Conservation (phyloP, 2,329 filamentous ascomycete genomes). For the Talaromyces sp. region DNA sequence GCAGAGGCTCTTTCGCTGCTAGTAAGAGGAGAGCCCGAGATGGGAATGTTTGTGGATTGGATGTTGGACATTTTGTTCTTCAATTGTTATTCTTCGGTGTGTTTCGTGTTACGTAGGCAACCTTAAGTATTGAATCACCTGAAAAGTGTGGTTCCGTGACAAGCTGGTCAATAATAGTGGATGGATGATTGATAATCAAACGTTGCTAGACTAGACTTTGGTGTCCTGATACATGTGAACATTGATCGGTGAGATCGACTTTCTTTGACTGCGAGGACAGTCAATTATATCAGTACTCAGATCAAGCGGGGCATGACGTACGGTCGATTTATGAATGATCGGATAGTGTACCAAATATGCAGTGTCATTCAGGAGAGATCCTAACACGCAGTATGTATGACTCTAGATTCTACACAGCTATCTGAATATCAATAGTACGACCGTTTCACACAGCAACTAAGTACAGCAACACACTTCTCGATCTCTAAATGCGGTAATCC, state of each 20-base stretch:
- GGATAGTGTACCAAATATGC: neutral
- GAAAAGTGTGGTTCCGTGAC: neutral
- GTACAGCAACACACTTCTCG: neutral
- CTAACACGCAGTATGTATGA: neutral
- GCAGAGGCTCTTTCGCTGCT: constrained; percentile 17
- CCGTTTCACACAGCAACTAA: neutral
- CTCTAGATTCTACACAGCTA: neutral
- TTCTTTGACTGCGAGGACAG: neutral
- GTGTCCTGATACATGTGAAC: too few species aligned
- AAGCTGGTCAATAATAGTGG: neutral
- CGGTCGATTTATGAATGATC: neutral
- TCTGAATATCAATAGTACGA: neutral
- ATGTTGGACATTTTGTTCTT: constrained; percentile 3
- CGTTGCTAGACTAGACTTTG: neutral
- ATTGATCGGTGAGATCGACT: neutral
- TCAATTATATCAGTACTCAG: neutral
- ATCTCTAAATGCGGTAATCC: constrained; percentile 25
- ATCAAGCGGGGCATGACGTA: neutral
- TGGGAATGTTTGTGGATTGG: neutral
- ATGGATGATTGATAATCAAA: neutral
- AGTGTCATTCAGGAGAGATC: neutral
- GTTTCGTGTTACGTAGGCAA: too few species aligned
- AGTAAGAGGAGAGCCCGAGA: neutral
- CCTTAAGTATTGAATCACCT: neutral
- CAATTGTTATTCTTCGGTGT: neutral